Evolutionary conservation across 2,329 filamentous ascomycete species (phyloP), one percentile per base, ranked within the genome.

Genomic region (Blastomyces silverae): DNA sequence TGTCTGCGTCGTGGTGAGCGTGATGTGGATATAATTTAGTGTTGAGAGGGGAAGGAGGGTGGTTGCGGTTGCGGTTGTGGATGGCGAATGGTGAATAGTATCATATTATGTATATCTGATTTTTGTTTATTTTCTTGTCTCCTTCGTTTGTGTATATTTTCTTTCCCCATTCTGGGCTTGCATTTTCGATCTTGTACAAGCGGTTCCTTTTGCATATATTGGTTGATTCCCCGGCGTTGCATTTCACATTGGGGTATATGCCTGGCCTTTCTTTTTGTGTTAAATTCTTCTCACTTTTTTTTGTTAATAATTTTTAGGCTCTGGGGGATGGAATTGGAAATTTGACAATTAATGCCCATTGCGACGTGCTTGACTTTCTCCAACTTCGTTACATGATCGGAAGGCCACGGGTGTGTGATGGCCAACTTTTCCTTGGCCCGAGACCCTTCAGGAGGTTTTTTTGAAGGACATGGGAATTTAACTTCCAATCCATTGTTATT

Each of bases 21-120:
- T 64, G 31, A 44, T 64, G 37, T 64, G 58, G 57, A 48, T 64
- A 48, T 8, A 34, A 37, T 64, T 56, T 7, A 34, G 31, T 7
- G 8, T 17, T 15, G n/a, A 17, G 57, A 52, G 11, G 48, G 22
- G 10, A 52, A 5, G 28, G 42, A 22, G n/a, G 7, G n/a, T 13
- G 10, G n/a, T 22, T 10, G n/a, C 7, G 10, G 34, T 37, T 37
- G 34, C 34, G 8, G 34, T 7, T 37, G 34, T 8, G 17, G n/a
- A 46, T 44, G 34, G 57, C n/a, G 44, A 39, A 39, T 13, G n/a
- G n/a, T n/a, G n/a, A n/a, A n/a, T n/a, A n/a, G n/a, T n/a, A n/a
- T n/a, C n/a, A n/a, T n/a, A 48, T 52, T 28, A 52, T 34, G 28
- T 34, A 37, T 39, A 22, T 39, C 37, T 25, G n/a, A 59, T 44